Base-by-base conservation (phyloP, 345 rosid genomes). In the Salix dunnii region DNA sequence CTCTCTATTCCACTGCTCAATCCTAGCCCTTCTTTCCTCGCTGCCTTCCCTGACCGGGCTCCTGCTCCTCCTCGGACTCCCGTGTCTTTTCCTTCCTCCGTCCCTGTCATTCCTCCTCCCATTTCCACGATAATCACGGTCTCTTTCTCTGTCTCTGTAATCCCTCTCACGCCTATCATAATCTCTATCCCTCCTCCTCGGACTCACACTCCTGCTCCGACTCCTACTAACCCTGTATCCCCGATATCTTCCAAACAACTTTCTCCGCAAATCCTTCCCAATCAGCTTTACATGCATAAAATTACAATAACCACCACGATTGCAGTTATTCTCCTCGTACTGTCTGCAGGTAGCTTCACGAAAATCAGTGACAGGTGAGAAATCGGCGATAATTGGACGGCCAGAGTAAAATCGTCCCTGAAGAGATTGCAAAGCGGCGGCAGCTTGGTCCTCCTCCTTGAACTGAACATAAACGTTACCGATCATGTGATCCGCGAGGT, bases 1-100 rank as follows among this genome's bases (percentile, higher is more conserved):
- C 83, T 94, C 98, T 28, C 91, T 84, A 77, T 94, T 94, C 97
- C 98, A 94, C 74, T 92, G 93, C 86, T 87, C 97, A 68, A 94
- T 94, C 74, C 90, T 88, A 2, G 97, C 97, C 72, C 98, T 85
- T 9, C 98, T 85, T 83, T 94, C 96, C 81, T 88, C 98, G 25
- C 98, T 94, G 4, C 94, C 94, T 83, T 88, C 97, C 81, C 98
- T 87, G 33, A 49, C 88, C 0, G 96, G 95, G 65, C 97, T 94
- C 80, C 89, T 82, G 84, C 91, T 90, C 75, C 92, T 87, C 81
- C 81, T 86, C 1, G 91, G 90, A 70, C 90, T 91, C 20, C 91
- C 84, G n/a, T 83, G 83, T 43, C 86, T 82, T 78, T 86, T 82
- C 78, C 88, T 84, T 14, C 65, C 74, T 10, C 78, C 71, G 35